phyloP scores from a whole-genome alignment of 2,329 filamentous ascomycete genomes.

The Aspergillus sp. region DNA sequence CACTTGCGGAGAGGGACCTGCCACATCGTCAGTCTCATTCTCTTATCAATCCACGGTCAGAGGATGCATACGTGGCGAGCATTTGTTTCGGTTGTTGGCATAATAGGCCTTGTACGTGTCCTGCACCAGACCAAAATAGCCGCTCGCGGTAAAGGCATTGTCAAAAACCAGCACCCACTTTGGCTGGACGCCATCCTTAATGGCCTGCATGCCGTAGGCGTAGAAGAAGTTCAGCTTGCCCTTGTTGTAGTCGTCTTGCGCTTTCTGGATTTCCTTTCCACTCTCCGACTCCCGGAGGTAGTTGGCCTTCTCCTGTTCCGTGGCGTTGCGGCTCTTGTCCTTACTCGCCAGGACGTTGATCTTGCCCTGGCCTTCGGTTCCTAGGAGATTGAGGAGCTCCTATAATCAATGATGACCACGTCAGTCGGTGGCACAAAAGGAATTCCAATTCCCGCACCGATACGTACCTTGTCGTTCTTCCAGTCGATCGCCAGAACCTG shows the following conservation, averaged over 20 bases:
- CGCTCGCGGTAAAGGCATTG: background rate
- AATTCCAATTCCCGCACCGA: no score
- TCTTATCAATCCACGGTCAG: background rate
- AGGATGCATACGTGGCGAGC: background rate
- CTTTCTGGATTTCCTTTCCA: background rate
- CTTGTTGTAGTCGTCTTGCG: background rate
- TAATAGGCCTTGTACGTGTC: background rate
- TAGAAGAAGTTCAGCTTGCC: constrained; percentile 1
- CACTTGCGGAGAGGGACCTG: background rate
- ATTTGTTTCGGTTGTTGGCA: background rate
- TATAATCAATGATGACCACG: background rate
- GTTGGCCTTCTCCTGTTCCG: background rate
- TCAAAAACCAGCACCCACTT: background rate
- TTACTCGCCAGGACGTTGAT: background rate
- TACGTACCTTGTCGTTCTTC: background rate
- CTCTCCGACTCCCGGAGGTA: background rate
- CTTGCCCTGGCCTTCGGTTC: background rate
- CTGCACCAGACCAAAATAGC: background rate
- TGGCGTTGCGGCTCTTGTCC: background rate
- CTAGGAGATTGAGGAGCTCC: background rate
- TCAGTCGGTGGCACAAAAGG: no score
- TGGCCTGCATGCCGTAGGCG: constrained; percentile 1
- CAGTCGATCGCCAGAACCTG: background rate
- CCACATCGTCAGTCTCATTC: background rate
- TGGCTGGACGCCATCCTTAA: background rate